Conservation (phyloP, 345 rosid species). For the Corymbia maculata region DNA sequence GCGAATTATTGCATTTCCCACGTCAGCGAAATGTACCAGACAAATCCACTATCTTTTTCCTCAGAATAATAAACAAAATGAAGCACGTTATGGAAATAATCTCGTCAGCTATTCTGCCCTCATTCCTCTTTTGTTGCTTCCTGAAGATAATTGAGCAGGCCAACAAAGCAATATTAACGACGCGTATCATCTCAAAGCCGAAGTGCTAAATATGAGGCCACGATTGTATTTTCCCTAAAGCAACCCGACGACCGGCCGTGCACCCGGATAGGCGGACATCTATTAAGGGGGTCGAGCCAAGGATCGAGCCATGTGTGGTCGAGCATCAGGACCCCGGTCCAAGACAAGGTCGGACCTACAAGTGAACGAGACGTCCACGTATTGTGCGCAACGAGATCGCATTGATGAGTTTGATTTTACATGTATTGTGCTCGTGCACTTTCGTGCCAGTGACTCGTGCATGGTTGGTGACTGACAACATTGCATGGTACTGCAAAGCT, state of each 20-base stretch:
- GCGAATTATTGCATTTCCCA: background rate
- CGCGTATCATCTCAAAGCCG: background rate
- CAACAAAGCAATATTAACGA: background rate
- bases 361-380: background rate
- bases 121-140: background rate
- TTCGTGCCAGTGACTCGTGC: background rate
- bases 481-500: background rate
- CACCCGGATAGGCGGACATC: background rate
- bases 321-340: background rate
- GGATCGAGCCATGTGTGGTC: background rate
- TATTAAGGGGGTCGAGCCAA: background rate
- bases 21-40: background rate
- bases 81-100: background rate
- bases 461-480: conserved; percentile 1
- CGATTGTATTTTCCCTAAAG: background rate
- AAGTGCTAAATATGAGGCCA: background rate
- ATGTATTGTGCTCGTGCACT: background rate
- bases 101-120: background rate
- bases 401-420: background rate
- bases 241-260: background rate
- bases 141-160: background rate
- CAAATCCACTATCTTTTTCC: background rate
- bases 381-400: background rate
- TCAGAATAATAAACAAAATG: background rate
- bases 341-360: background rate